Base-by-base conservation (phyloP, 768 basidiomycete species). In the Russula sp. region DNA sequence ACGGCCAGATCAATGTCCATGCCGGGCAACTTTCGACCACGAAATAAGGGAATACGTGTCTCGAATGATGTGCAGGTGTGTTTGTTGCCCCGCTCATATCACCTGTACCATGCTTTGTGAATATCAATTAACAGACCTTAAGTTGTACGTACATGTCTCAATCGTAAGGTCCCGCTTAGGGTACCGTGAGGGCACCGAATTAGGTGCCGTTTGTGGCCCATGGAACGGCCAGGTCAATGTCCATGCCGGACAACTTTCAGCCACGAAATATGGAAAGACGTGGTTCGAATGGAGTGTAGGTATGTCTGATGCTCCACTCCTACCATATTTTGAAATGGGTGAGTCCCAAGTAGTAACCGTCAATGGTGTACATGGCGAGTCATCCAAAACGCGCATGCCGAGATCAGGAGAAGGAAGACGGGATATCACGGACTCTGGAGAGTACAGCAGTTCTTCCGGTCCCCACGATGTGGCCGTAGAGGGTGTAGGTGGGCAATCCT, bases 341-440 rank as follows among this genome's bases (percentile, higher is more conserved):
- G 37, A 48, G 31, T 34, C 81, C 80, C 81, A 80, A 81, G 75
- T 77, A 6, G 78, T 80, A 7, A 75, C 73, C 2, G 80, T 82
- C 37, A 75, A 73, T 18, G 81, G 82, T 32, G 84, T 83, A 5
- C 73, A 74, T 2, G 85, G 85, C 11, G 69, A 72, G 67, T 84
- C 80, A 37, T 85, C 84, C 20, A 79, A 70, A 72, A 82, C 77
- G 40, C 88, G 79, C 64, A 75, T 73, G 5, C 78, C 84, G 49
- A 86, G 52, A 44, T 62, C 59, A 7, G 71, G 71, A 5, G 70
- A 70, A 31, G 68, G 70, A 39, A 66, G 57, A 18, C 69, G 57
- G 34, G 48, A 57, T 3, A 5, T 3, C 11, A 50, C 20, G 9
- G 68, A 52, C n/a, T 59, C 53, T 20, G 69, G 65, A 42, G 65